Evolutionary conservation across 192 early-diverging fungal species (phyloP).

Genomic region (Gonapodya prolifera): DNA sequence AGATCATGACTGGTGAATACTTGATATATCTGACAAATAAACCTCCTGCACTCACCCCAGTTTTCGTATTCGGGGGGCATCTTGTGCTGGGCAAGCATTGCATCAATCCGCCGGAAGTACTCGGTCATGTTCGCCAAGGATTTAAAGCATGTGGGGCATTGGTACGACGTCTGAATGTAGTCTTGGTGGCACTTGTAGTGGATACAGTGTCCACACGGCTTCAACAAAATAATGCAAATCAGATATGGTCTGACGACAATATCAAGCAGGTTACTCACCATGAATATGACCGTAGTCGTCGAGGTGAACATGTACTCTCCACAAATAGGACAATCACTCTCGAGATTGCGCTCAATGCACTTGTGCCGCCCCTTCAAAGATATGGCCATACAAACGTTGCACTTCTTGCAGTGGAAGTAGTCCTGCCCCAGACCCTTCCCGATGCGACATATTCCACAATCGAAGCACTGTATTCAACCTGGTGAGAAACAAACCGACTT

Average conservation of each 20-base stretch:
- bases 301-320: slow-evolving; percentile 91
- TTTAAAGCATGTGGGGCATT: slow-evolving; percentile 90
- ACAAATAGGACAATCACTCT: slow-evolving; percentile 92
- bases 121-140: slow-evolving; percentile 72
- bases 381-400: slow-evolving; percentile 82
- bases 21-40: neutral
- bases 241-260: neutral
- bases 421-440: slow-evolving; percentile 65
- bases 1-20: neutral
- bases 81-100: slow-evolving; percentile 55
- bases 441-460: slow-evolving; percentile 84
- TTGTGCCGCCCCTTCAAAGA: slow-evolving; percentile 59
- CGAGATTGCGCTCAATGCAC: slow-evolving; percentile 83
- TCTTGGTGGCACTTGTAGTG: slow-evolving; percentile 74
- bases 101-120: slow-evolving; percentile 75
- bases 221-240: neutral
- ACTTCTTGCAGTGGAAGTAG: slow-evolving; percentile 85
- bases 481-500: neutral
- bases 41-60: slow-evolving; percentile 52
- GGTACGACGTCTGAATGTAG: slow-evolving; percentile 80
- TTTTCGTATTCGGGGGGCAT: slow-evolving; percentile 88
- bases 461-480: slow-evolving; percentile 42
- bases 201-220: slow-evolving; percentile 87
- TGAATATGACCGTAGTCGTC: slow-evolving; percentile 63
- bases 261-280: slow-evolving; percentile 31